These are phyloP conservation scores for Gastrolobium bilobum DNA, from an alignment of 306 rosid species.

Conservation along the genomic window DNA sequence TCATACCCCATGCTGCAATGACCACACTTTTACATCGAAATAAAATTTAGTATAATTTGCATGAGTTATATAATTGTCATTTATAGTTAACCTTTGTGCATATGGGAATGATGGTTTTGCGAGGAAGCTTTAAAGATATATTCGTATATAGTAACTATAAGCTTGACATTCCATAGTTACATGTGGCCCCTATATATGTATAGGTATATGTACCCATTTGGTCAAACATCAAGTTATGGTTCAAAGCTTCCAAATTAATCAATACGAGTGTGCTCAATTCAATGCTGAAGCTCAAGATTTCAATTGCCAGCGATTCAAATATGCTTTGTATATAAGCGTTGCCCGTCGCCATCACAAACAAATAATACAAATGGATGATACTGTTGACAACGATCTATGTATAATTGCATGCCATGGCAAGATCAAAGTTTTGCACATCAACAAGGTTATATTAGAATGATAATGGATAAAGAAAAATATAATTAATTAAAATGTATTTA, in stretches of 20 bases:
- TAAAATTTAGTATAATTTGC: constrained; percentile 16
- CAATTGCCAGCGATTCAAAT: not conserved
- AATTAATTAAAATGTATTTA: not conserved
- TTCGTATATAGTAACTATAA: not conserved
- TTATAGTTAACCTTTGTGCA: not conserved
- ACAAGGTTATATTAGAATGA: constrained; percentile 47
- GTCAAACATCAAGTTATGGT: constrained; percentile 36
- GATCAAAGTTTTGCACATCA: constrained; percentile 34
- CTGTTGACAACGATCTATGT: constrained; percentile 48
- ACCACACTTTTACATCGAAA: constrained; percentile 1
- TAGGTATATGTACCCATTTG: not conserved
- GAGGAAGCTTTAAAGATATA: not conserved
- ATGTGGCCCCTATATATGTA: not conserved
- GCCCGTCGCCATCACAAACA: constrained; percentile 43
- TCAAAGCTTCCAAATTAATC: constrained; percentile 39
- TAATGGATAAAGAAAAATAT: constrained; percentile 32
- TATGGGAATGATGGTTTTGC: constrained; percentile 4
- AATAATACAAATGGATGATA: constrained; percentile 40
- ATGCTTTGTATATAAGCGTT: constrained; percentile 50
- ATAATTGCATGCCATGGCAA: constrained; percentile 42
- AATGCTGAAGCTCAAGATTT: constrained; percentile 11
- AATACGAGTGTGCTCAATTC: constrained; percentile 1
- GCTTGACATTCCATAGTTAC: not conserved
- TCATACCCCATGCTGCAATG: constrained; percentile 7
- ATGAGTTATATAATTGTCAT: not conserved